Conservation (phyloP, 192 early-diverging fungal genomes). For the Haplosporangium gracile region DNA sequence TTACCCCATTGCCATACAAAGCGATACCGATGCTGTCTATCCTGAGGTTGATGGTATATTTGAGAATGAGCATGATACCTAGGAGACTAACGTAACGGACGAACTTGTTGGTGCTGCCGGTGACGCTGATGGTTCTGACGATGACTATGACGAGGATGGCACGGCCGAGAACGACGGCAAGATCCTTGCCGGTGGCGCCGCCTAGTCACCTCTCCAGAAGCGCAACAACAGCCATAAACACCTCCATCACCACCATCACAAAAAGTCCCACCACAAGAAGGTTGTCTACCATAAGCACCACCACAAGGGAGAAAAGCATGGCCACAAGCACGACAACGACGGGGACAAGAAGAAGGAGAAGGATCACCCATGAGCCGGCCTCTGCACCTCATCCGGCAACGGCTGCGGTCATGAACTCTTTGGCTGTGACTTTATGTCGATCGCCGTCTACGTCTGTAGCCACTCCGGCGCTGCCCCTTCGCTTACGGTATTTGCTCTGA, state of each 20-base stretch:
- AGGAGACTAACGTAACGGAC: background rate
- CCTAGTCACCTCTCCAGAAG: background rate
- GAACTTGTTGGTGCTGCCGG: background rate
- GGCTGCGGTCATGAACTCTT: conserved; percentile 11
- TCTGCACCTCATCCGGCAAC: background rate
- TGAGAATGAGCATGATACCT: background rate
- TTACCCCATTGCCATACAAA: no score
- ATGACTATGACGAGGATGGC: background rate
- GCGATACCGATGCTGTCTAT: no score
- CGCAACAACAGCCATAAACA: background rate
- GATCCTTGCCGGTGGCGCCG: background rate
- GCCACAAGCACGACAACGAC: background rate
- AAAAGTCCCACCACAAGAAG: background rate
- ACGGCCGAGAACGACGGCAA: background rate
- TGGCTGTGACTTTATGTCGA: conserved; percentile 13
- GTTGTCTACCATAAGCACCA: background rate
- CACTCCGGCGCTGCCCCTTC: background rate
- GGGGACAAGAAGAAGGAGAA: background rate
- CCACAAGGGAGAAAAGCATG: background rate
- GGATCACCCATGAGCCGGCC: conserved; percentile 8
- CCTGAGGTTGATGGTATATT: background rate
- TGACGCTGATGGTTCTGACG: background rate
- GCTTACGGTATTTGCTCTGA: background rate
- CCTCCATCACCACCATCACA: background rate
- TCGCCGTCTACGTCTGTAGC: conserved; percentile 5